Percentiles rank a stretch among this genome's conserved stretches.
Evolutionary conservation across 2,329 filamentous ascomycete genomes (phyloP).

Genomic region (Tolypocladium ophioglossoides): DNA sequence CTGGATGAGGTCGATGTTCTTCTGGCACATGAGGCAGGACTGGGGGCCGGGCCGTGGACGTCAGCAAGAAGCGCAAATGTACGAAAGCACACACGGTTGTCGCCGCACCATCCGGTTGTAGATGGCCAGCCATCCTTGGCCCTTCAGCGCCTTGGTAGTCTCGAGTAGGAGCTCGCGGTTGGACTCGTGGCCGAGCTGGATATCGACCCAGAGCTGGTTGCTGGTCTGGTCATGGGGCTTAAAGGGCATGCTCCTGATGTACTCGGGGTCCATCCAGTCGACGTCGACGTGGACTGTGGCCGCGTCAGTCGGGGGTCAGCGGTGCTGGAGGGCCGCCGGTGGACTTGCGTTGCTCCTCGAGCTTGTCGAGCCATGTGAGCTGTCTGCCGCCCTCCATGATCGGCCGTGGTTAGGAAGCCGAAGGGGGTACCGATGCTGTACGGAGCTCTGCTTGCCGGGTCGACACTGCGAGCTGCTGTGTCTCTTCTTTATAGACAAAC

Average conservation of each 20-base stretch:
- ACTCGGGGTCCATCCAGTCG: constrained; percentile 40
- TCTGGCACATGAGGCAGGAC: constrained; percentile 35
- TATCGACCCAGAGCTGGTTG: constrained; percentile 38
- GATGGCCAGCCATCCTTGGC: constrained; percentile 34
- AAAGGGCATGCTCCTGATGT: constrained; percentile 32
- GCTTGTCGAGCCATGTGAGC: constrained; percentile 30
- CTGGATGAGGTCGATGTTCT: constrained; percentile 32
- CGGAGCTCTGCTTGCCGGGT: background rate
- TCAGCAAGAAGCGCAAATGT: background rate
- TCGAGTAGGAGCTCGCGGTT: constrained; percentile 31
- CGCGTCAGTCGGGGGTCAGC: background rate
- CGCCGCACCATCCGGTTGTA: constrained; percentile 31
- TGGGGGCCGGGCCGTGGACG: constrained; percentile 2
- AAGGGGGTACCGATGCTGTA: background rate
- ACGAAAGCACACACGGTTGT: background rate
- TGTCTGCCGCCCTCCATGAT: constrained; percentile 19
- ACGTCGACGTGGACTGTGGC: constrained; percentile 36
- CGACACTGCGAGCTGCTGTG: background rate
- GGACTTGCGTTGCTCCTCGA: constrained; percentile 27
- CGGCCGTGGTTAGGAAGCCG: background rate
- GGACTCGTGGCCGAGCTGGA: constrained; percentile 30
- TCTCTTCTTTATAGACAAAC: background rate
- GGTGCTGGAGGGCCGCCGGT: background rate
- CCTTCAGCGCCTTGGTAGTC: constrained; percentile 30
- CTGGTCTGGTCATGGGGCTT: constrained; percentile 37